Conservation (phyloP, 495 filamentous ascomycete genomes). For the Talaromyces borbonicus region DNA sequence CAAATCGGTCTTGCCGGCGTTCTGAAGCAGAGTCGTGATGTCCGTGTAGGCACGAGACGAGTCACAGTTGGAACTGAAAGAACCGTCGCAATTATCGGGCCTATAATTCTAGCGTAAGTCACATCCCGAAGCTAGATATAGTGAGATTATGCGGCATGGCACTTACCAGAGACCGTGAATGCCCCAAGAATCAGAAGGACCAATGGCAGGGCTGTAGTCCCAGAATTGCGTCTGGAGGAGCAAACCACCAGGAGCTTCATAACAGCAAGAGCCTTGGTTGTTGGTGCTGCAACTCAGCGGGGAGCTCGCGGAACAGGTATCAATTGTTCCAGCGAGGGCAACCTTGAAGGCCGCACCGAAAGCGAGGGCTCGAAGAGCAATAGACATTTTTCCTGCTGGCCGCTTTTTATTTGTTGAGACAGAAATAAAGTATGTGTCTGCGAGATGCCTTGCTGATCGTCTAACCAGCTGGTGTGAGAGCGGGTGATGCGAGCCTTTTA, state of each 20-base stretch:
- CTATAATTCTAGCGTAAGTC: conserved; percentile 15
- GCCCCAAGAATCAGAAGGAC: conserved; percentile 71
- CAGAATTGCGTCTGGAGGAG: conserved; percentile 82
- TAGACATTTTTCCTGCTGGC: not conserved
- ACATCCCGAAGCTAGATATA: not conserved
- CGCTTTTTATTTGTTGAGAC: not conserved
- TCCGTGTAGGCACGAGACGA: conserved; percentile 56
- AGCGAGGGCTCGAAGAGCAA: not conserved
- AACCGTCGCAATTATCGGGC: conserved; percentile 84
- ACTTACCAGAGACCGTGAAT: conserved; percentile 73
- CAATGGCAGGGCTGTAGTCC: conserved; percentile 62
- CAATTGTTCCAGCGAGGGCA: not conserved
- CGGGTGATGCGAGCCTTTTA: too few species aligned
- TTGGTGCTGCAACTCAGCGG: conserved; percentile 6
- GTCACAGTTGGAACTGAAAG: conserved; percentile 66
- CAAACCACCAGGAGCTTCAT: conserved; percentile 70
- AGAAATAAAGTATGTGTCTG: too few species aligned
- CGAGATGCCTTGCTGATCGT: too few species aligned
- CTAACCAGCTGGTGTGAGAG: too few species aligned
- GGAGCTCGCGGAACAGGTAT: conserved; percentile 2
- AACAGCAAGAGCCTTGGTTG: conserved; percentile 51
- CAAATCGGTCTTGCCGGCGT: conserved; percentile 50
- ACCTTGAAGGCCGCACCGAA: conserved; percentile 1
- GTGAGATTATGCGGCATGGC: not conserved
- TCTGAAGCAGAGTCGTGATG: conserved; percentile 56